phyloP scores from a whole-genome alignment of 73 alveolate species.

The Stentor coeruleus region DNA sequence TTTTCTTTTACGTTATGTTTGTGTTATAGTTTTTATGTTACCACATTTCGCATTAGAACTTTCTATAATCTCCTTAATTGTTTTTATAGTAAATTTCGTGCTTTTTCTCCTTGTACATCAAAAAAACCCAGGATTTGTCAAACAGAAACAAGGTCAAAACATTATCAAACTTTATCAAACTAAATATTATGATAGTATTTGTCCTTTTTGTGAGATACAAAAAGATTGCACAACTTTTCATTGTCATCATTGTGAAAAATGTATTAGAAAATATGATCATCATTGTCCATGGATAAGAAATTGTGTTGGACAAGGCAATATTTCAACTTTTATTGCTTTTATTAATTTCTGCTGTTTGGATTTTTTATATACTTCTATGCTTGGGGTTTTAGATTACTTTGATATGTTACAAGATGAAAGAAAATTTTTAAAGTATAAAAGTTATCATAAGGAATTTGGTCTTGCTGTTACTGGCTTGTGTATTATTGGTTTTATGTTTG shows the following conservation, averaged over 20 bases:
- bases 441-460: background rate
- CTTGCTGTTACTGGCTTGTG: background rate
- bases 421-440: too few relatives aligned
- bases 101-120: background rate
- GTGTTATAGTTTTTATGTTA: background rate
- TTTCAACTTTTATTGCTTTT: conserved; percentile 60
- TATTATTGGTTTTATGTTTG: background rate
- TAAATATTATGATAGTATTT: conserved; percentile 19
- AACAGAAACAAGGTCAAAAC: background rate
- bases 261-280: conserved; percentile 69
- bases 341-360: conserved; percentile 34
- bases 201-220: conserved; percentile 79
- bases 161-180: background rate
- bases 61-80: background rate
- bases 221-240: conserved; percentile 78
- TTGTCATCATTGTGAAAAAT: conserved; percentile 60
- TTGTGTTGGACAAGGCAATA: conserved; percentile 75
- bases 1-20: background rate
- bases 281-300: conserved; percentile 86
- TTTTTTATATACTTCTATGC: background rate
- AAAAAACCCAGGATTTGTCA: background rate
- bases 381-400: background rate
- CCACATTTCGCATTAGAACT: background rate
- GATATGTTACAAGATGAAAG: background rate
- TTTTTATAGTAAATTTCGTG: background rate